Conservation (phyloP, 164 flowering plant species). For the Chimonanthus praecox region DNA sequence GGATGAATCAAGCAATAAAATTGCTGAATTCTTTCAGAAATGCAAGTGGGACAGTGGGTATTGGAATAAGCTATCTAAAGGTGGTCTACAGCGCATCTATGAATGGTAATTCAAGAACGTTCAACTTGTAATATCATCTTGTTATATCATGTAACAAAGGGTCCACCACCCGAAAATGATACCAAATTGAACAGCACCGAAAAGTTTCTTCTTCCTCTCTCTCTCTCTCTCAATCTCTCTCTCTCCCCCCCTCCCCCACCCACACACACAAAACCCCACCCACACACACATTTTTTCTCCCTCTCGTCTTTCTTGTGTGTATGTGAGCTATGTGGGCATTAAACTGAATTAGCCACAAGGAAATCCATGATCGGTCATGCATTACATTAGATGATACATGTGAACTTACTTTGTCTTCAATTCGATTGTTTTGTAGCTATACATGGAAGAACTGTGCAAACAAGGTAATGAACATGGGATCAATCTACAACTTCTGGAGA, state of each 20-base stretch:
- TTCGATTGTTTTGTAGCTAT: constrained; percentile 51
- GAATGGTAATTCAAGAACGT: constrained; percentile 56
- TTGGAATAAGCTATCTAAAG: constrained; percentile 63
- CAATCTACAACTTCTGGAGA: constrained; percentile 79
- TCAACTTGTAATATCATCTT: background rate
- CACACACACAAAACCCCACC: background rate
- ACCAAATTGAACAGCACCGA: background rate
- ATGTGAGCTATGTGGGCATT: background rate
- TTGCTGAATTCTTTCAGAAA: constrained; percentile 80
- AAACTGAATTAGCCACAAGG: too few relatives aligned
- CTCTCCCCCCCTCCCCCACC: too few relatives aligned
- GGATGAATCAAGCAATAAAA: constrained; percentile 69
- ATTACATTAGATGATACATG: background rate
- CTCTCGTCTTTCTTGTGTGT: background rate
- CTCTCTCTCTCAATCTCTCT: too few relatives aligned
- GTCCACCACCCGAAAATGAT: background rate
- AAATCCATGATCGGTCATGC: background rate
- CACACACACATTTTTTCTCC: background rate
- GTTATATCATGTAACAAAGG: background rate
- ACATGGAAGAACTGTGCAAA: constrained; percentile 98
- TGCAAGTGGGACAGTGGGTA: constrained; percentile 55
- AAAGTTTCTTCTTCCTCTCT: background rate
- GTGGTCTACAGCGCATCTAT: constrained; percentile 56
- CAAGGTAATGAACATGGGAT: constrained; percentile 84
- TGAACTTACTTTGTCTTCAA: background rate